A percentile compares a stretch with the other conserved stretches of the same genome.
Evolutionary conservation across 805 yeast species (phyloP).

Genomic region (Teunomyces atbi): DNA sequence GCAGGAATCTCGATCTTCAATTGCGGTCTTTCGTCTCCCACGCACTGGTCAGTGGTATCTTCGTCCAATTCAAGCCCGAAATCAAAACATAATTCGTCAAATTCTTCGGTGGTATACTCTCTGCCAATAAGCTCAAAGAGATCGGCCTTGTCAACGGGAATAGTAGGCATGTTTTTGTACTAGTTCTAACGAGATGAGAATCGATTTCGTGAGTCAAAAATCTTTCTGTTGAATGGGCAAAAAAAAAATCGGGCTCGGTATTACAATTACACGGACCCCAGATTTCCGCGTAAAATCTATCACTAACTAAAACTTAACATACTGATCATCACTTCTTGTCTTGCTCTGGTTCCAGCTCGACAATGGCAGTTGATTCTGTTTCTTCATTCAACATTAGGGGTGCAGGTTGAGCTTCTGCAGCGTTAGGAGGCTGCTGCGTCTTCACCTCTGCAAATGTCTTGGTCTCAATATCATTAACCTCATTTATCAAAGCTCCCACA

Average conservation of each 20-base stretch:
- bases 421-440: conserved; percentile 15
- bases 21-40: conserved; percentile 87
- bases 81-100: conserved; percentile 95
- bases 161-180: conserved; percentile 77
- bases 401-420: conserved; percentile 9
- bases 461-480: conserved; percentile 44
- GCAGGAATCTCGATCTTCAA: conserved; percentile 97
- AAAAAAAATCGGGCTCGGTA: neutral
- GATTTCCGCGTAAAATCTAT: neutral
- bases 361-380: conserved; percentile 13
- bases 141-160: conserved; percentile 92
- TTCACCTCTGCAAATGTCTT: conserved; percentile 17
- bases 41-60: conserved; percentile 81
- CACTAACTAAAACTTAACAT: neutral
- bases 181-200: neutral
- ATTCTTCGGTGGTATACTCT: conserved; percentile 73
- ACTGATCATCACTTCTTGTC: neutral
- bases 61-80: conserved; percentile 98
- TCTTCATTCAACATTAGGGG: conserved; percentile 18
- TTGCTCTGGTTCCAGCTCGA: neutral
- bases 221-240: neutral
- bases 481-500: conserved; percentile 41
- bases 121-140: conserved; percentile 73
- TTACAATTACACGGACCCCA: conserved; percentile 5
- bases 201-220: conserved; percentile 11